A percentile compares a stretch with the other conserved stretches of the same genome.
phyloP scores from a whole-genome alignment of 495 filamentous ascomycete species.

The Elasticomyces elasticus region DNA sequence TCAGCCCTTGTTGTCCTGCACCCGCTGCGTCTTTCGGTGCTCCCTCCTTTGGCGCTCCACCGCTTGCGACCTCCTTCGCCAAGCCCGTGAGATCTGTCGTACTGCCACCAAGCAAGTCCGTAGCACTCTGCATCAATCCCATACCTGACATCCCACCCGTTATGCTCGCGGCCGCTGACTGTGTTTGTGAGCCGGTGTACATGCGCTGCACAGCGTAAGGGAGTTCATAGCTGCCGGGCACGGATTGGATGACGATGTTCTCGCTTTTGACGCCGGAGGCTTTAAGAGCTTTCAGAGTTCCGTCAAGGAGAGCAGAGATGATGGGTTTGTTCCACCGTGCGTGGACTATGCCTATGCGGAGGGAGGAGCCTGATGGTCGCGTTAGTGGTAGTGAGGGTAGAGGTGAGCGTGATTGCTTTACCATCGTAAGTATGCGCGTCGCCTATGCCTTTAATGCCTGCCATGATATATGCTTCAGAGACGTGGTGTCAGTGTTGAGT shows the following conservation, averaged over 20 bases:
- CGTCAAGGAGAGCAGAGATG: slow-evolving; percentile 69
- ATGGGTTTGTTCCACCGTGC: slow-evolving; percentile 82
- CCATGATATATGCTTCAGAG: slow-evolving; percentile 11
- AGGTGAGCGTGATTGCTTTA: slow-evolving; percentile 2
- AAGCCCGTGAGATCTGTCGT: slow-evolving; percentile 73
- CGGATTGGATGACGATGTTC: slow-evolving; percentile 79
- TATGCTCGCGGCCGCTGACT: neutral
- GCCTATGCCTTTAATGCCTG: slow-evolving; percentile 27
- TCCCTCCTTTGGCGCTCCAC: neutral
- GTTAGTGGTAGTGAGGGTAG: neutral
- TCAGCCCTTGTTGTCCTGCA: slow-evolving; percentile 14
- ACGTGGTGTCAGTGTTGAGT: too few species aligned
- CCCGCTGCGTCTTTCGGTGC: slow-evolving; percentile 10
- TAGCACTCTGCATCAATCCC: slow-evolving; percentile 11
- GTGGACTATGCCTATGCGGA: slow-evolving; percentile 90
- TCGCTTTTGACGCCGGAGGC: slow-evolving; percentile 70
- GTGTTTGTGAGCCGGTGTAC: slow-evolving; percentile 8
- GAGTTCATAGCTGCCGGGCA: slow-evolving; percentile 90
- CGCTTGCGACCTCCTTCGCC: slow-evolving; percentile 16
- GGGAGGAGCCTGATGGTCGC: slow-evolving; percentile 51
- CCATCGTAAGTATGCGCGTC: slow-evolving; percentile 26
- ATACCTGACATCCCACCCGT: neutral
- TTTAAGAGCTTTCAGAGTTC: slow-evolving; percentile 52
- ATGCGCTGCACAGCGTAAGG: slow-evolving; percentile 73
- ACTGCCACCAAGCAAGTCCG: slow-evolving; percentile 39